phyloP scores from a whole-genome alignment of 2,329 filamentous ascomycete species.

The Acrodontium crateriforme region DNA sequence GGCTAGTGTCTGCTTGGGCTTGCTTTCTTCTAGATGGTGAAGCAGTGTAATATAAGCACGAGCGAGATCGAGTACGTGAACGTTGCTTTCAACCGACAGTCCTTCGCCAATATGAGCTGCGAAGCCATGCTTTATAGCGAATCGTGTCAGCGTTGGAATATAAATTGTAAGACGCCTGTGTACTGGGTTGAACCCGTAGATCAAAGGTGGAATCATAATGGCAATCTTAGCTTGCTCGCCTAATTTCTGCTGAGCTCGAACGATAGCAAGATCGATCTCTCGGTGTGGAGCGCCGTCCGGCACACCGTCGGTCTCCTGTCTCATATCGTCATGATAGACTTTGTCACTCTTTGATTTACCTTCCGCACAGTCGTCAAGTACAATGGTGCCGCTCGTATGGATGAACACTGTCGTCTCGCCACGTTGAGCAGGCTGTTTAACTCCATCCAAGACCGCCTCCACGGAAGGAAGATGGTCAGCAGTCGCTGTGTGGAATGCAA shows the following conservation, averaged over 20 bases:
- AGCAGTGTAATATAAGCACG: constrained; percentile 32
- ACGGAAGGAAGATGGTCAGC: constrained; percentile 35
- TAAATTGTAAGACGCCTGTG: constrained; percentile 34
- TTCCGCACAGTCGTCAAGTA: constrained; percentile 26
- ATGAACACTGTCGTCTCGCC: constrained; percentile 33
- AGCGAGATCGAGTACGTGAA: constrained; percentile 37
- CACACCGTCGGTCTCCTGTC: constrained; percentile 28
- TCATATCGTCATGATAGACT: constrained; percentile 31
- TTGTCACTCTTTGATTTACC: constrained; percentile 24
- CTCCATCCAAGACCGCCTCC: constrained; percentile 31
- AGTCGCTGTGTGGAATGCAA: constrained; percentile 36
- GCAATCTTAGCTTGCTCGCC: constrained; percentile 30
- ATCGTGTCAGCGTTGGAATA: constrained; percentile 33
- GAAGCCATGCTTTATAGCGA: constrained; percentile 35
- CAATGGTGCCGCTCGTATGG: constrained; percentile 33
- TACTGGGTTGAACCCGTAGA: constrained; percentile 30
- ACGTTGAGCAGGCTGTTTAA: constrained; percentile 25
- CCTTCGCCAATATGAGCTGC: constrained; percentile 33
- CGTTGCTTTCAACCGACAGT: constrained; percentile 26
- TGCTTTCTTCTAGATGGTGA: constrained; percentile 29
- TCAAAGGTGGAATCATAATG: constrained; percentile 35
- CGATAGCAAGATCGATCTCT: constrained; percentile 32
- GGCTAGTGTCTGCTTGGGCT: constrained; percentile 19
- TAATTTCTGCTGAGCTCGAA: constrained; percentile 24
- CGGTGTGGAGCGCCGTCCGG: constrained; percentile 32